Evolutionary conservation across 768 basidiomycete species (phyloP).

Genomic region (Lactarius trivialis): DNA sequence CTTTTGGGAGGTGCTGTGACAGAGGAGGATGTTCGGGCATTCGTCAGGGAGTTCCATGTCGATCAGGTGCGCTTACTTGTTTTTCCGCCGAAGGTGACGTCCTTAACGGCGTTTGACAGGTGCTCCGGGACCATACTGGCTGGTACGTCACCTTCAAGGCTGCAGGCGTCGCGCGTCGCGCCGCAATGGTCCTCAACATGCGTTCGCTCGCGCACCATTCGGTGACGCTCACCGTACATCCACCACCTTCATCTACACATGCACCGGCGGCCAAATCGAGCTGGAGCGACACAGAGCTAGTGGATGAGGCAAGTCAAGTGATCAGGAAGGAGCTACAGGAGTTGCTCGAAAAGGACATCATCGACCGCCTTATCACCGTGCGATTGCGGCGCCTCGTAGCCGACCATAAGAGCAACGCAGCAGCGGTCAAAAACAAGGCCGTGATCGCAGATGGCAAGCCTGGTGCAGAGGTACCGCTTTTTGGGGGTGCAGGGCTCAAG

Average conservation of each 20-base stretch:
- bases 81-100: constrained; percentile 9
- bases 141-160: constrained; percentile 81
- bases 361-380: constrained; percentile 50
- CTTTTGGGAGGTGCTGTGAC: constrained; percentile 43
- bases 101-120: constrained; percentile 34
- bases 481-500: constrained; percentile 41
- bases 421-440: constrained; percentile 27
- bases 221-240: constrained; percentile 49
- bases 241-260: constrained; percentile 36
- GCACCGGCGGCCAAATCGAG: constrained; percentile 32
- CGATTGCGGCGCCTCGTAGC: constrained; percentile 47
- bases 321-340: constrained; percentile 51
- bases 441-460: constrained; percentile 19
- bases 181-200: constrained; percentile 54
- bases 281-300: constrained; percentile 50
- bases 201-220: constrained; percentile 54
- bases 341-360: constrained; percentile 58
- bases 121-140: constrained; percentile 61
- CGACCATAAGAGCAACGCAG: constrained; percentile 43
- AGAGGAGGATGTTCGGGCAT: constrained; percentile 62
- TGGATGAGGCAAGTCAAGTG: constrained; percentile 48
- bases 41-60: constrained; percentile 65
- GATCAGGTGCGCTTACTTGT: constrained; percentile 51
- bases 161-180: constrained; percentile 55
- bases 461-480: constrained; percentile 31